Evolutionary conservation across 2,329 filamentous ascomycete genomes (phyloP), one percentile per base, ranked within the genome.

Genomic region (Pseudocercospora ulei): DNA sequence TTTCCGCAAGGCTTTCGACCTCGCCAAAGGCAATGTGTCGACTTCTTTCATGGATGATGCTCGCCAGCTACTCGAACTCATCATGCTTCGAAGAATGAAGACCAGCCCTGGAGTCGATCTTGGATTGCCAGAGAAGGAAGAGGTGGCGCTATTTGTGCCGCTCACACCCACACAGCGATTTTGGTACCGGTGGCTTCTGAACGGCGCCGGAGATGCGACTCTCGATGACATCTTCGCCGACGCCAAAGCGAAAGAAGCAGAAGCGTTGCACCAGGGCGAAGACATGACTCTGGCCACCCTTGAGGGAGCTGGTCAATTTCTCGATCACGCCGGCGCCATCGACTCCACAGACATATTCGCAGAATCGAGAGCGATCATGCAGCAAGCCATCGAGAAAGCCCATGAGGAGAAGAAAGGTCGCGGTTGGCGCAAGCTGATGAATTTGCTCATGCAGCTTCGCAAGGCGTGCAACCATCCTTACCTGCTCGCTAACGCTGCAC

Each of bases 61-160:
- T 4, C 65, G 71, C 1, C 59, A 57, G 1, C 59, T 78, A 5
- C 62, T 77, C 1, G 69, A 74, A 45, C 53, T 74, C 1, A 65
- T 77, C 31, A 77, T 77, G 73, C 59, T 77, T 4, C 64, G 74
- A 7, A 61, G 73, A 3, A 71, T 73, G 62, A 78, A 78, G 50
- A 64, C 64, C 28, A 72, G 68, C 22, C 65, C 67, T 0, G 67
- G 64, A 0, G 69, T 76, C 19, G 66, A 72, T 35, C 62, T 76
- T 1, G 68, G 68, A 11, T 59, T 78, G 3, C 73, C 73, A 0
- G 63, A 65, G 1, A 78, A 76, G 52, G 68, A 67, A 27, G 74
- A 77, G 44, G 59, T 75, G 0, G 58, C 74, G 0, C 60, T 78
- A 1, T 75, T 70, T 35, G 67, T 76, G 0, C 73, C 73, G 0